Percentiles rank a stretch among this genome's conserved stretches.
These are phyloP conservation scores for Apiospora malaysiana DNA, from an alignment of 2,329 filamentous ascomycete species.

Conservation along the genomic window DNA sequence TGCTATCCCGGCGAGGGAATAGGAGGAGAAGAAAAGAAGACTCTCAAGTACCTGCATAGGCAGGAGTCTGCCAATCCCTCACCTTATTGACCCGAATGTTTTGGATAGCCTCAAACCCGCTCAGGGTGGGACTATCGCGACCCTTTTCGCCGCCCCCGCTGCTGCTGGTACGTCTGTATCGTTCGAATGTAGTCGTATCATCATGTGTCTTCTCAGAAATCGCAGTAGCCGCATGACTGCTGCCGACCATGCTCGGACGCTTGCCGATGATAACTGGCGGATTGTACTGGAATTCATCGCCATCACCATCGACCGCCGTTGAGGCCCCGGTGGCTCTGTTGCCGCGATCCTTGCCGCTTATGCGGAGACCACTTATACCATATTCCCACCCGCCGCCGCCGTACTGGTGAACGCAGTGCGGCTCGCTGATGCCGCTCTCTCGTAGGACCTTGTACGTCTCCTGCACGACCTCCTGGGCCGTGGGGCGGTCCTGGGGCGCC, in stretches of 20 bases:
- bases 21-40: not conserved
- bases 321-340: not conserved
- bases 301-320: slow-evolving; percentile 23
- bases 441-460: slow-evolving; percentile 59
- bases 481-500: slow-evolving; percentile 58
- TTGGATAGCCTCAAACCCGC: slow-evolving; percentile 37
- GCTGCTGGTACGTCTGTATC: not conserved
- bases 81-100: slow-evolving; percentile 39
- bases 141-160: slow-evolving; percentile 27
- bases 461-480: slow-evolving; percentile 57
- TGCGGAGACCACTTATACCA: slow-evolving; percentile 41
- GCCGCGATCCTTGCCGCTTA: slow-evolving; percentile 35
- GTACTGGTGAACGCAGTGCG: slow-evolving; percentile 61
- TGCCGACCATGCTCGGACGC: not conserved
- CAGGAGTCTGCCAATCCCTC: slow-evolving; percentile 29
- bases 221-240: not conserved
- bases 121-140: slow-evolving; percentile 26
- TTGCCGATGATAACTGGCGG: slow-evolving; percentile 6
- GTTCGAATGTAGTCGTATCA: not conserved
- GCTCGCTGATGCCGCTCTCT: slow-evolving; percentile 54
- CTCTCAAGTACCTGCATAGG: slow-evolving; percentile 12
- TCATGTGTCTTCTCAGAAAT: not conserved
- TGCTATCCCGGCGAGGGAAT: not conserved
- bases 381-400: slow-evolving; percentile 34
- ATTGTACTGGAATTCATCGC: not conserved